Conservation (phyloP, 345 rosid species). For the Dovyalis caffra region DNA sequence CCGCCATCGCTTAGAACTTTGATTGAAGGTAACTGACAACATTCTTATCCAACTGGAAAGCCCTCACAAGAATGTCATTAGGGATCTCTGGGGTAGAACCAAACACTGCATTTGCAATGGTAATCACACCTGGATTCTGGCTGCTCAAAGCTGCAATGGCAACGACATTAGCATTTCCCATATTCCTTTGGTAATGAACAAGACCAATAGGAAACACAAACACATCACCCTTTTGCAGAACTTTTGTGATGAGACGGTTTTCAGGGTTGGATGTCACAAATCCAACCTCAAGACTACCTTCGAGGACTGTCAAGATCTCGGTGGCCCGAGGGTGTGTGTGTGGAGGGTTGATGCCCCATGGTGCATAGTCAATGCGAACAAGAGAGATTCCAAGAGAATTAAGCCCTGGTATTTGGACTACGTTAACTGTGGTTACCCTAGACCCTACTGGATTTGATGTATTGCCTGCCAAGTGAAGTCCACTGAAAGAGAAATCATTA, state of each 20-base stretch:
- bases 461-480: not conserved
- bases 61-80: slow-evolving; percentile 5
- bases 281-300: slow-evolving; percentile 15
- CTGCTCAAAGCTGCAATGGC: slow-evolving; percentile 15
- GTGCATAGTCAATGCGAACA: not conserved
- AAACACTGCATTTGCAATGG: slow-evolving; percentile 16
- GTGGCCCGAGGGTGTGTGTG: slow-evolving; percentile 20
- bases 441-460: not conserved
- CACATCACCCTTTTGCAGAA: slow-evolving; percentile 13
- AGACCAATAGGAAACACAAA: slow-evolving; percentile 9
- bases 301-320: slow-evolving; percentile 11
- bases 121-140: slow-evolving; percentile 18
- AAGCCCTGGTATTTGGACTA: not conserved
- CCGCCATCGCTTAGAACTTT: slow-evolving; percentile 4
- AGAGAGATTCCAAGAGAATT: too few species aligned
- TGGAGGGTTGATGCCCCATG: slow-evolving; percentile 2
- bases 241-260: slow-evolving; percentile 15
- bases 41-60: slow-evolving; percentile 10
- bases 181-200: slow-evolving; percentile 18
- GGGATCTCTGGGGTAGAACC: slow-evolving; percentile 5
- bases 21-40: not conserved
- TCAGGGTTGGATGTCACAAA: slow-evolving; percentile 16
- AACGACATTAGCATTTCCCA: slow-evolving; percentile 6
- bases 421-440: not conserved
- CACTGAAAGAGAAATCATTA: not conserved